These are phyloP conservation scores for Saitozyma sp. DNA, from an alignment of 768 basidiomycete species.

Conservation along the genomic window DNA sequence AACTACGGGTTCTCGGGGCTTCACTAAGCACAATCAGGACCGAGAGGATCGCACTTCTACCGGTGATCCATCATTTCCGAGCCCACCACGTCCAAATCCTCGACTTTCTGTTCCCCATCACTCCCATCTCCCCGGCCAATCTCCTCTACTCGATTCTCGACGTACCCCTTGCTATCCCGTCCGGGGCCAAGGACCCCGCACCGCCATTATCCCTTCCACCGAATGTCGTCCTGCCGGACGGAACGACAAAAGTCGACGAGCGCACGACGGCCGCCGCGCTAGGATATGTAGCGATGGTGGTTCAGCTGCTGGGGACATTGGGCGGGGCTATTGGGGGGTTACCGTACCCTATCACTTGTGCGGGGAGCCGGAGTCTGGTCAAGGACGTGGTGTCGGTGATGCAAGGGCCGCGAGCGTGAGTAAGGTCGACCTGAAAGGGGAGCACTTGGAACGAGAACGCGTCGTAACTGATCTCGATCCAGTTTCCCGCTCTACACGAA, in stretches of 20 bases:
- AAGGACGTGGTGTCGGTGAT: slow-evolving; percentile 90
- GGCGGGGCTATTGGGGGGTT: slow-evolving; percentile 60
- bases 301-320: slow-evolving; percentile 78
- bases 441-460: not conserved
- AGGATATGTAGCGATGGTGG: slow-evolving; percentile 83
- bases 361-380: slow-evolving; percentile 87
- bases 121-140: slow-evolving; percentile 75
- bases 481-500: slow-evolving; percentile 95
- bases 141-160: slow-evolving; percentile 84
- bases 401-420: slow-evolving; percentile 91
- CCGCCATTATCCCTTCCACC: slow-evolving; percentile 69
- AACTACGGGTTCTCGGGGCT: slow-evolving; percentile 2
- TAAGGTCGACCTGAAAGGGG: slow-evolving; percentile 25
- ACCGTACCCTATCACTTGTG: slow-evolving; percentile 84
- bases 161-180: slow-evolving; percentile 87
- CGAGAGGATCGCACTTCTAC: slow-evolving; percentile 58
- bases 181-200: slow-evolving; percentile 71
- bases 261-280: slow-evolving; percentile 84
- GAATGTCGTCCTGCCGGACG: slow-evolving; percentile 53
- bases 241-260: slow-evolving; percentile 60
- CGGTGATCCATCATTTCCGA: slow-evolving; percentile 54
- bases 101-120: slow-evolving; percentile 82
- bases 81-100: slow-evolving; percentile 66
- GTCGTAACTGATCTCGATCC: slow-evolving; percentile 11
- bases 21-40: slow-evolving; percentile 54